These are phyloP conservation scores for Penicillium alfredii DNA, from an alignment of 495 filamentous ascomycete species.

Conservation along the genomic window DNA sequence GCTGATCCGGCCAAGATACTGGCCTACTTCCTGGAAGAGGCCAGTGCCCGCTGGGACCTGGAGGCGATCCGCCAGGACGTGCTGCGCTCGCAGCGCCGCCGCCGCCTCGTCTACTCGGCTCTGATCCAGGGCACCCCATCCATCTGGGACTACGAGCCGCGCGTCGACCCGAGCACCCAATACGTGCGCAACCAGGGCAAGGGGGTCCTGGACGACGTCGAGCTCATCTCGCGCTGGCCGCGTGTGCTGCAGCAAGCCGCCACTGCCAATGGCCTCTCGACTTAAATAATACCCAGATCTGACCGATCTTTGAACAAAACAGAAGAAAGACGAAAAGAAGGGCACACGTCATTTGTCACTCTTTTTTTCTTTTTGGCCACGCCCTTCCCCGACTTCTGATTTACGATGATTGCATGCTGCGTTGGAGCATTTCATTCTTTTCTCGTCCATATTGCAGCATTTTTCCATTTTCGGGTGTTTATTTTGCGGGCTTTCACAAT, in stretches of 20 bases:
- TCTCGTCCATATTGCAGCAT: constrained; percentile 1
- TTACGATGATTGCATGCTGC: too few relatives aligned
- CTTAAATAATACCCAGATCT: background rate
- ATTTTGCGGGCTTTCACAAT: constrained; percentile 1
- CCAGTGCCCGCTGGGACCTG: constrained; percentile 66
- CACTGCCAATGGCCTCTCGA: constrained; percentile 20
- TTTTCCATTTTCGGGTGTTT: constrained; percentile 7
- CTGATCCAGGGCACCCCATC: constrained; percentile 62
- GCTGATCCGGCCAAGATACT: constrained; percentile 41
- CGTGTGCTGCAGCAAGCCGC: constrained; percentile 38
- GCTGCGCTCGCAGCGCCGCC: constrained; percentile 61
- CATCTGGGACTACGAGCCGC: constrained; percentile 74
- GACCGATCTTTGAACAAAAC: too few relatives aligned
- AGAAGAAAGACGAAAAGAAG: too few relatives aligned
- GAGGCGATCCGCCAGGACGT: constrained; percentile 63
- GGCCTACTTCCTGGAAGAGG: constrained; percentile 60
- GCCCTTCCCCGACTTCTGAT: too few relatives aligned
- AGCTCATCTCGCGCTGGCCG: constrained; percentile 44
- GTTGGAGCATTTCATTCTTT: constrained; percentile 6
- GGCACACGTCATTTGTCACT: background rate
- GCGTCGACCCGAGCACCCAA: constrained; percentile 65
- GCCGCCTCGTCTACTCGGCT: constrained; percentile 67
- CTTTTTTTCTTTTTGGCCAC: background rate
- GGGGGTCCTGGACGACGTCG: constrained; percentile 41
- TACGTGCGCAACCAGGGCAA: constrained; percentile 50